phyloP scores from a whole-genome alignment of 495 filamentous ascomycete genomes.

The Podospora fimiseda region DNA sequence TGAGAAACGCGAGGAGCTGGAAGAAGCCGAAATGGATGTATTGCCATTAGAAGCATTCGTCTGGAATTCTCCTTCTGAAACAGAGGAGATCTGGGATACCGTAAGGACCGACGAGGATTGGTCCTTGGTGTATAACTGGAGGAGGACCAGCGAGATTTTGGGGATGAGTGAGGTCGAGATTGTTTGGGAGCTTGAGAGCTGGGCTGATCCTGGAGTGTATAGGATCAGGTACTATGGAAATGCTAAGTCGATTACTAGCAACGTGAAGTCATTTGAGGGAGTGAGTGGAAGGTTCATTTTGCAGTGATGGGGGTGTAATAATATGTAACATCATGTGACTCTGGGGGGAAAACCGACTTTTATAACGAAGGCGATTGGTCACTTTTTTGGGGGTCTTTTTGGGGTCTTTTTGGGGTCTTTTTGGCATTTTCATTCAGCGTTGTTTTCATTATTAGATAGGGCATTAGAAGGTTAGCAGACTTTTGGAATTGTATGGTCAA shows the following conservation, averaged over 20 bases:
- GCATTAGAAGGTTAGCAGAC: too few species aligned
- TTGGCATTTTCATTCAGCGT: too few species aligned
- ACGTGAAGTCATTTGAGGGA: constrained; percentile 67
- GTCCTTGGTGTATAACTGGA: constrained; percentile 72
- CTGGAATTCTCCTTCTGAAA: not conserved
- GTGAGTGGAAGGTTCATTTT: constrained; percentile 35
- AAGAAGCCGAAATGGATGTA: not conserved
- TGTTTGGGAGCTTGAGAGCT: constrained; percentile 68
- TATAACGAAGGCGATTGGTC: too few species aligned
- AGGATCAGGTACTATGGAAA: constrained; percentile 81
- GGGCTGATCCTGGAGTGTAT: constrained; percentile 51
- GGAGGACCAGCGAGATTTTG: constrained; percentile 60
- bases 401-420: too few species aligned
- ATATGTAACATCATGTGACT: too few species aligned
- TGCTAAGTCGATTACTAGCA: constrained; percentile 60
- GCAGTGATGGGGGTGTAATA: too few species aligned
- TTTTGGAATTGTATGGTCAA: too few species aligned
- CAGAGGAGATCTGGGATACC: constrained; percentile 46
- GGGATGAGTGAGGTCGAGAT: constrained; percentile 74
- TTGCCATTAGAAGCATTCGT: not conserved
- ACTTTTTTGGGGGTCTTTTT: too few species aligned
- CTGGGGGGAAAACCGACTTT: too few species aligned
- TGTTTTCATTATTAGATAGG: too few species aligned
- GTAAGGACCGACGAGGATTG: constrained; percentile 72
- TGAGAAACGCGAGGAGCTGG: not conserved